Base-by-base conservation (phyloP, 1,284 basidiomycete genomes). In the Melampsora occidentalis region DNA sequence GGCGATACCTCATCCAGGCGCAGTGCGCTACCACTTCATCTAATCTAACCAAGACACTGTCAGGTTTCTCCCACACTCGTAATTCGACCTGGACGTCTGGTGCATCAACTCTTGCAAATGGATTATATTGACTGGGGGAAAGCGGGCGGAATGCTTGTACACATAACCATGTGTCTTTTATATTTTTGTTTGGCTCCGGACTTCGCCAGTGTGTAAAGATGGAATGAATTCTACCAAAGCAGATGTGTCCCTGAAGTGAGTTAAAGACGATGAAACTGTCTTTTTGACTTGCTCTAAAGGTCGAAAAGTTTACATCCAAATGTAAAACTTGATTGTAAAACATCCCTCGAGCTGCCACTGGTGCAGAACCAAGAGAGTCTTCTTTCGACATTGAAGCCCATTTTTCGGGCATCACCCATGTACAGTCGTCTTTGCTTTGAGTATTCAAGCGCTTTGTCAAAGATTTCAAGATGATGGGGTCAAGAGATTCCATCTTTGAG, bases 1-100 rank as follows among this genome's bases (percentile, higher is more conserved):
- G 12, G 18, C 49, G 49, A 31, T 72, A 72, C 64, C 31, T 73
- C 7, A 73, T 66, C 71, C 71, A 73, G 12, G 71, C 64, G 39
- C 71, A 73, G 14, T 67, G 71, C 9, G 71, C 71, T 5, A 73
- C 49, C 14, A 73, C 28, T 16, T 73, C 71, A 4, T 61, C 16
- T 2, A 59, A 59, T 22, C 14, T 59, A 0, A 59, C 16, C 35
- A 59, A 59, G 1, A 59, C 28, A 10, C 9, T 59, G 0, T 31
- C 16, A 0, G 16, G n/a, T 31, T 22, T 7, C 0, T n/a, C 28
- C 18, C 53, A 35, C n/a, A 31, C 18, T 7, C 22, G 28, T 31
- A 59, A 2, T 0, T 59, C 9, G 2, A 14, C 53, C 7, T 59
- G 53, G 1, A 59, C n/a, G 2, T 59, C 22, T 12, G 53, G 18